Conservation (phyloP, 192 early-diverging fungal species). For the Gamsiella multidivaricata region DNA sequence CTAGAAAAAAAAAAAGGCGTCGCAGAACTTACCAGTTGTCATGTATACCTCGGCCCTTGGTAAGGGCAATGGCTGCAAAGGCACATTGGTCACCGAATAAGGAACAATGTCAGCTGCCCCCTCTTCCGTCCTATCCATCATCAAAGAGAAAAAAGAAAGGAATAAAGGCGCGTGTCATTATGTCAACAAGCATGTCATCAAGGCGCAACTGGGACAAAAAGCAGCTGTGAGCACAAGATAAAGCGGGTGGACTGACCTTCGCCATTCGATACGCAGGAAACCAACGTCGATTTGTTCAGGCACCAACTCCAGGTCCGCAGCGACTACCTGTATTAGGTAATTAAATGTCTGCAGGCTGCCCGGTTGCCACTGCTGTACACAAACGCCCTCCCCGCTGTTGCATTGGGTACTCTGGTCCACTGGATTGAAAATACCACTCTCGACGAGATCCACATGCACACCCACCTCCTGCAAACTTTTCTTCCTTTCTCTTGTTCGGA, state of each 20-base stretch:
- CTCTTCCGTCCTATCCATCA: constrained; percentile 18
- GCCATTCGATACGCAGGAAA: constrained; percentile 58
- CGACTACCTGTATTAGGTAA: constrained; percentile 20
- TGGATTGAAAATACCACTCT: not conserved
- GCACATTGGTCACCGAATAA: constrained; percentile 36
- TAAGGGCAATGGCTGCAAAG: constrained; percentile 43
- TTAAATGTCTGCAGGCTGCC: constrained; percentile 39
- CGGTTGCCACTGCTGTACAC: constrained; percentile 18
- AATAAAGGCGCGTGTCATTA: too few relatives aligned
- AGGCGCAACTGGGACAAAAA: too few relatives aligned
- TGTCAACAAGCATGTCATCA: too few relatives aligned
- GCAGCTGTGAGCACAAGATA: not conserved
- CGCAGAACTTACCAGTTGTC: constrained; percentile 47
- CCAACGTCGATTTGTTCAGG: constrained; percentile 54
- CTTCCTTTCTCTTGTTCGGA: constrained; percentile 27
- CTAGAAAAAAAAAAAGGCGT: not conserved
- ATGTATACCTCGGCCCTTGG: constrained; percentile 47
- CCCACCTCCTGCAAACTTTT: constrained; percentile 34
- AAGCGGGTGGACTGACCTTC: constrained; percentile 49
- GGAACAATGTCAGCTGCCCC: constrained; percentile 8
- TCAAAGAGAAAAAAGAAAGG: constrained; percentile 1
- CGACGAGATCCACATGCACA: constrained; percentile 25
- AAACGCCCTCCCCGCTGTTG: not conserved
- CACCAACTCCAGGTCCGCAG: constrained; percentile 26
- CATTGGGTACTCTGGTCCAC: not conserved